These are phyloP conservation scores for Populus ilicifolia DNA, from an alignment of 345 rosid genomes.

Conservation along the genomic window DNA sequence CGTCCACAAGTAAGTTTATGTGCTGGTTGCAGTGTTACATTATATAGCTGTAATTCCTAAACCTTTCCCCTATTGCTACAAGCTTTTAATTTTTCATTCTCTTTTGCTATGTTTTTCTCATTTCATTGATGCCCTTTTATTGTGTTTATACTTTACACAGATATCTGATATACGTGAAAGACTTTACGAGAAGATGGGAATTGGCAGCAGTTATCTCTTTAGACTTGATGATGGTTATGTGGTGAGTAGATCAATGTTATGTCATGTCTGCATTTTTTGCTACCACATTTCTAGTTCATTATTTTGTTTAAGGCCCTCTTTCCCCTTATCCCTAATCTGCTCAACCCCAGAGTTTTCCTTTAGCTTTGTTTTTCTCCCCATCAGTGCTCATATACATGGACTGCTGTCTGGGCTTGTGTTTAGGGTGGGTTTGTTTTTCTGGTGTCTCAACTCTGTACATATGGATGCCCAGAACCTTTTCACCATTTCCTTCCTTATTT, in stretches of 20 bases:
- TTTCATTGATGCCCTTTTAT: conserved; percentile 9
- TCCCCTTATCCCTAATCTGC: neutral
- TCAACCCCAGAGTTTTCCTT: neutral
- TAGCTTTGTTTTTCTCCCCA: neutral
- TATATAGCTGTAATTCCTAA: neutral
- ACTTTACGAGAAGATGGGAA: conserved; percentile 97
- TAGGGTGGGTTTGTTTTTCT: neutral
- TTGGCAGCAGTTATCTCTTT: conserved; percentile 98
- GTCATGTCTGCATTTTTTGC: neutral
- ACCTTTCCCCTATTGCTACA: neutral
- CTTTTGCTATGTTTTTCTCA: neutral
- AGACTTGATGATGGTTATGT: conserved; percentile 98
- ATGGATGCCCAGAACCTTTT: too few species aligned
- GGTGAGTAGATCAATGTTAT: conserved; percentile 45
- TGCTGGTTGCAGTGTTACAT: neutral
- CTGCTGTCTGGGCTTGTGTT: neutral
- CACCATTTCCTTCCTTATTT: neutral
- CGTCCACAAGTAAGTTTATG: conserved; percentile 73
- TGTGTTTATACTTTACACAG: conserved; percentile 38
- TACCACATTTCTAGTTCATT: neutral
- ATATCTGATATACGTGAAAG: conserved; percentile 94
- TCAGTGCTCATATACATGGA: neutral
- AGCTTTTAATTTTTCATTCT: neutral
- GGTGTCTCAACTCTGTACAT: too few species aligned
- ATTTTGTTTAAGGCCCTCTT: neutral